Conservation (phyloP, 2,329 filamentous ascomycete genomes). For the Phialocephala subalpina region DNA sequence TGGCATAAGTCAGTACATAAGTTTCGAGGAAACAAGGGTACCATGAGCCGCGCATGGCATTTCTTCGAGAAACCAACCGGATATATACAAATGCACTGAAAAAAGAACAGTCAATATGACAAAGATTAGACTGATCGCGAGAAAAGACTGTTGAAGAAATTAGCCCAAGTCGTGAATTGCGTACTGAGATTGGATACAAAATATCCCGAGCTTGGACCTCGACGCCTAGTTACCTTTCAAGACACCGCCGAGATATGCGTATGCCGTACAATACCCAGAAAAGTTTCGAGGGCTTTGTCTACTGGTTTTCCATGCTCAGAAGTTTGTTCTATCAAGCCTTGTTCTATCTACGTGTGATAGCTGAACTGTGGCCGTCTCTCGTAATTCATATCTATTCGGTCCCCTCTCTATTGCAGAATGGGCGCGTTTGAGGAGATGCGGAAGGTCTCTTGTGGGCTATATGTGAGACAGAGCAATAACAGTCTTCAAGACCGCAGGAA, state of each 20-base stretch:
- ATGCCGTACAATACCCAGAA: constrained; percentile 24
- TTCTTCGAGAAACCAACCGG: constrained; percentile 17
- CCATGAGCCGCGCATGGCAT: constrained; percentile 17
- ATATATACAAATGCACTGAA: constrained; percentile 15
- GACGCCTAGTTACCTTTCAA: constrained; percentile 30
- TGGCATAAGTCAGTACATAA: constrained; percentile 35
- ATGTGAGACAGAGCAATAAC: constrained; percentile 24
- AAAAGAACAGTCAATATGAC: constrained; percentile 16
- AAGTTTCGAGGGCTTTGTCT: constrained; percentile 26
- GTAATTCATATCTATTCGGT: constrained; percentile 25
- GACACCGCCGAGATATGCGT: constrained; percentile 26
- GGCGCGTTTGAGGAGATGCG: constrained; percentile 24
- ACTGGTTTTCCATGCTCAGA: constrained; percentile 20
- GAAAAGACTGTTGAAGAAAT: constrained; percentile 17
- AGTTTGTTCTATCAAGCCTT: constrained; percentile 20
- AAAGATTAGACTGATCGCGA: constrained; percentile 15
- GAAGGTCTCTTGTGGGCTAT: constrained; percentile 12
- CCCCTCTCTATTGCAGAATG: constrained; percentile 20
- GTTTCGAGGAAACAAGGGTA: constrained; percentile 30
- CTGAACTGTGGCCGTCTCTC: constrained; percentile 20
- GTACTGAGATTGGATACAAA: constrained; percentile 4
- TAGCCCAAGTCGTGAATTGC: constrained; percentile 7
- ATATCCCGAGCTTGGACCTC: constrained; percentile 21
- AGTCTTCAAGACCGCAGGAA: constrained; percentile 7
- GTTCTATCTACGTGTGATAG: constrained; percentile 5